Evolutionary conservation across 306 rosid species (phyloP).

Genomic region (Cicer bijugum): DNA sequence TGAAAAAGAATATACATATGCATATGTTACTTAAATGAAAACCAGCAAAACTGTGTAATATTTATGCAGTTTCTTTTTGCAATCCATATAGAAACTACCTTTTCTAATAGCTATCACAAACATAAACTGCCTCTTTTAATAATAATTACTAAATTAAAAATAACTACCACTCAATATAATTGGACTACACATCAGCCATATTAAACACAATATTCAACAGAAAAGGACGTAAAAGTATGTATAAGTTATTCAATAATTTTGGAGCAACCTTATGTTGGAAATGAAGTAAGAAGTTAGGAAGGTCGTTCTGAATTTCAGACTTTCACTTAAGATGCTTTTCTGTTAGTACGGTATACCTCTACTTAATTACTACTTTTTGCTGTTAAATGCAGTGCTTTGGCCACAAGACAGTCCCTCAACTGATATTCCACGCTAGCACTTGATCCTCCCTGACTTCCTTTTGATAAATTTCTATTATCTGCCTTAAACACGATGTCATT

Average conservation of each 20-base stretch:
- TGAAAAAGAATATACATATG: no score
- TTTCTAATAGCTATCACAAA: no score
- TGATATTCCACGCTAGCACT: conserved; percentile 32
- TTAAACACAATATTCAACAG: no score
- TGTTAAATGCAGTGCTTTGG: conserved; percentile 67
- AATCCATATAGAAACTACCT: no score
- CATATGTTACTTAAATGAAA: no score
- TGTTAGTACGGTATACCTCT: conserved; percentile 26
- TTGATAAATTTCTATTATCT: conserved; percentile 9
- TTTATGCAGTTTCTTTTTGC: no score
- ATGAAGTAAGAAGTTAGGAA: background rate
- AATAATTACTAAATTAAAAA: no score
- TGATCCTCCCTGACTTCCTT: background rate
- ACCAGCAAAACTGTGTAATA: no score
- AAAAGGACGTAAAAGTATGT: conserved; percentile 1
- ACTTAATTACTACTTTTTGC: conserved; percentile 22
- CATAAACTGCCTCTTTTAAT: no score
- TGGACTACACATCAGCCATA: no score
- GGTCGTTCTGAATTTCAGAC: conserved; percentile 3
- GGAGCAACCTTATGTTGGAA: conserved; percentile 3
- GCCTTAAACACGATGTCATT: conserved; percentile 19
- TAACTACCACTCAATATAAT: no score
- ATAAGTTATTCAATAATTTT: conserved; percentile 8
- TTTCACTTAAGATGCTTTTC: background rate
- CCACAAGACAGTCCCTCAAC: conserved; percentile 59